A percentile compares a stretch with the other conserved stretches of the same genome.
These are phyloP conservation scores for Metschnikowia arizonensis DNA, from an alignment of 805 yeast genomes.

Conservation along the genomic window DNA sequence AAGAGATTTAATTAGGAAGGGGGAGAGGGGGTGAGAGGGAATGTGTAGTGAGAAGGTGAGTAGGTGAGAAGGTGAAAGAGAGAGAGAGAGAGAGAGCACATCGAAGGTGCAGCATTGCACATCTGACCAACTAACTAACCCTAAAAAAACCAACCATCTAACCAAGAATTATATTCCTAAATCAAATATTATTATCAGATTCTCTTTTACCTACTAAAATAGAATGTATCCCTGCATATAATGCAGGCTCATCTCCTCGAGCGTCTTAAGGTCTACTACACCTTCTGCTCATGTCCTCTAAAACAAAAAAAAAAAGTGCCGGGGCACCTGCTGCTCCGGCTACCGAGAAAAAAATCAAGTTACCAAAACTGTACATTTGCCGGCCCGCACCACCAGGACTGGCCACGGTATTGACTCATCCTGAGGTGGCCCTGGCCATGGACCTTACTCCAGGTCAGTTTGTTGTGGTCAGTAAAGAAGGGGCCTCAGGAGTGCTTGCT, in stretches of 20 bases:
- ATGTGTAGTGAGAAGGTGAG: no score
- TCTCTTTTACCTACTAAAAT: no score
- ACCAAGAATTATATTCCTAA: no score
- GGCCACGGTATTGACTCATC: slow-evolving; percentile 39
- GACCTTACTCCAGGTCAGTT: slow-evolving; percentile 46
- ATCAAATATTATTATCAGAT: no score
- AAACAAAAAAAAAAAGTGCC: slow-evolving; percentile 22
- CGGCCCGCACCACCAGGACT: slow-evolving; percentile 27
- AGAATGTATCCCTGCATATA: not conserved
- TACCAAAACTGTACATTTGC: slow-evolving; percentile 40
- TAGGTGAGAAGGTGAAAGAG: no score
- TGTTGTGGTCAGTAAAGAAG: slow-evolving; percentile 43
- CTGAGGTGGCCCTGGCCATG: slow-evolving; percentile 43
- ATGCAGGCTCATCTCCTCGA: not conserved
- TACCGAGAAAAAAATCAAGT: slow-evolving; percentile 29
- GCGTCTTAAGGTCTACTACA: no score
- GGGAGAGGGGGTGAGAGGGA: no score
- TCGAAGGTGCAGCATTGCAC: no score
- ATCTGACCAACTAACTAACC: no score
- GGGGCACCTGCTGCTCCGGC: slow-evolving; percentile 14
- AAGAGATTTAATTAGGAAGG: not conserved
- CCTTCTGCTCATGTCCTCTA: slow-evolving; percentile 22
- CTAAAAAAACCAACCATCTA: no score
- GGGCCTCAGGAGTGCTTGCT: slow-evolving; percentile 40
- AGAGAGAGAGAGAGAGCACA: no score